Evolutionary conservation across 1,284 basidiomycete species (phyloP), one percentile per base, ranked within the genome.

Genomic region (Athelia sp.): DNA sequence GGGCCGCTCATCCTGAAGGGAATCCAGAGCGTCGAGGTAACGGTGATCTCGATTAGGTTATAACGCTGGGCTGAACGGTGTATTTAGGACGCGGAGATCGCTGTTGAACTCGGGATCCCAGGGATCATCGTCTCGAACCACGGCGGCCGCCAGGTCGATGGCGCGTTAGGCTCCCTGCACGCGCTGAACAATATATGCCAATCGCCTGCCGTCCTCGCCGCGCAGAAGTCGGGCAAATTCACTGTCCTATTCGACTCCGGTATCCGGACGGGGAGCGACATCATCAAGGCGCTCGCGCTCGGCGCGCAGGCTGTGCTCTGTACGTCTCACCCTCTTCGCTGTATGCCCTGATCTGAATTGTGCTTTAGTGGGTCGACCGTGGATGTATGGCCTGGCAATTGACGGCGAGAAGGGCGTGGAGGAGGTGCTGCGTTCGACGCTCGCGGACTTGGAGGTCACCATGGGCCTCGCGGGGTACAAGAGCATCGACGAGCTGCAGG

Each of bases 121-220:
- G 90, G 84, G 1, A 86, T 93, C 52, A 66, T 92, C 23, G 84
- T 93, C 10, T 87, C 84, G 4, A 93, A 93, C 60, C 90, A 93
- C 58, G 90, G 88, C 23, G 90, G 88, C 1, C 75, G 89, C 26
- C 90, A 93, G 63, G 75, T 93, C 4, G 90, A 93, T 60, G 89
- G 89, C 3, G 84, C 82, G 1, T 76, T 91, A 13, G 79, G 82
- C 0, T 81, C 87, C 1, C 67, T 93, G 14, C 79, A 81, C 55
- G 85, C 85, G 2, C 74, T 93, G 3, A 78, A 79, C 47, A 67
- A 66, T 47, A 81, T 89, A 54, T 80, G 76, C 68, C 68, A 70
- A 43, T 84, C 81, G 19, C 66, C 68, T 18, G 78, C 76, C 53
- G 72, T 90, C 49, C 70, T 69, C 45, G 71, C 68, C 1, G 83